A percentile compares a stretch with the other conserved stretches of the same genome.
Conservation (phyloP, 768 basidiomycete species). For the Pulveroboletus sp. region DNA sequence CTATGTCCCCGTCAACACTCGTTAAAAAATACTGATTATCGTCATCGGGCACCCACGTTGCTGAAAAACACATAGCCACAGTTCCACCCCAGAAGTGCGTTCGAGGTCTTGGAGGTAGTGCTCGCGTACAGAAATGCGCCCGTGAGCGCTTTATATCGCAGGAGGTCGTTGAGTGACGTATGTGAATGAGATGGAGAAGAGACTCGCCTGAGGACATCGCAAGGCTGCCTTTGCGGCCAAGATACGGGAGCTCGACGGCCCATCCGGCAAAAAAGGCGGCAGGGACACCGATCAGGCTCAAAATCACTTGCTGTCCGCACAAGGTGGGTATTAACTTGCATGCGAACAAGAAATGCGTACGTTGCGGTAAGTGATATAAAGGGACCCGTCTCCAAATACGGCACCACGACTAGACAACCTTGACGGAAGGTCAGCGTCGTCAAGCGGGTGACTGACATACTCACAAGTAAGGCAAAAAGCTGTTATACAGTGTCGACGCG, state of each 20-base stretch:
- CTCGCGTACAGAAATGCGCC: constrained; percentile 71
- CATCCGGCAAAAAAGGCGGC: constrained; percentile 70
- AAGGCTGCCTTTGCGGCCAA: constrained; percentile 67
- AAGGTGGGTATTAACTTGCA: neutral
- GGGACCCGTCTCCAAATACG: constrained; percentile 64
- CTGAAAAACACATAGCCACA: constrained; percentile 67
- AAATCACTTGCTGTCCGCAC: constrained; percentile 55
- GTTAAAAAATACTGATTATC: neutral
- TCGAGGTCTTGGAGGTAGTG: constrained; percentile 68
- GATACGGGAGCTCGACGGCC: constrained; percentile 57
- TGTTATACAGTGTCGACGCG: constrained; percentile 64
- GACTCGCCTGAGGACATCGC: constrained; percentile 58
- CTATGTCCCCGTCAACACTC: constrained; percentile 28
- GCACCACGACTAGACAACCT: constrained; percentile 64
- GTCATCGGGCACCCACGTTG: constrained; percentile 39
- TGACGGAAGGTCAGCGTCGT: neutral
- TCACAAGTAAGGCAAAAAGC: constrained; percentile 51
- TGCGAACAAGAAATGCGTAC: constrained; percentile 31
- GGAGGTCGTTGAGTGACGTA: constrained; percentile 42
- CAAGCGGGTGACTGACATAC: constrained; percentile 12
- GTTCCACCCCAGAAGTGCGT: constrained; percentile 74
- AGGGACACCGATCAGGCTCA: constrained; percentile 65
- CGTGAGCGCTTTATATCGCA: constrained; percentile 58
- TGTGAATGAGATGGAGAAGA: constrained; percentile 9
- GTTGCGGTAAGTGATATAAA: constrained; percentile 72